Evolutionary conservation across 2,329 filamentous ascomycete species (phyloP), one percentile per base, ranked within the genome.

Genomic region (Arthrinium puccinioides): DNA sequence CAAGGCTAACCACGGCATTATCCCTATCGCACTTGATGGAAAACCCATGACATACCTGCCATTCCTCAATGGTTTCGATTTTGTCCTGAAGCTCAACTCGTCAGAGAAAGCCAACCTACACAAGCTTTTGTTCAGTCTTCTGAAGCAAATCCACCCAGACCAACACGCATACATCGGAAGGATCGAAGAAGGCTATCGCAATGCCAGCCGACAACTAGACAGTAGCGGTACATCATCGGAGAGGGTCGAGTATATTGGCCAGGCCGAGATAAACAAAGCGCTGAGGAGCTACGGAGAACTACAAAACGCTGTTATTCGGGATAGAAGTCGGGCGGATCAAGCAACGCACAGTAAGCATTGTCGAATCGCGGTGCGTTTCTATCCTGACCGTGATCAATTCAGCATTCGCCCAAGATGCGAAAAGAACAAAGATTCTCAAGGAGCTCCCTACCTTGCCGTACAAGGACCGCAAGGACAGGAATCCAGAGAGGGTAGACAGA

Each of bases 401-500:
- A n/a, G n/a, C n/a, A n/a, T n/a, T n/a, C n/a, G n/a, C n/a, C n/a
- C n/a, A n/a, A n/a, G n/a, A n/a, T n/a, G n/a, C n/a, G n/a, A n/a
- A n/a, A n/a, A n/a, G n/a, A n/a, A n/a, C n/a, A n/a, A n/a, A 15
- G 1, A 21, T 32, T 9, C 30, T 23, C 8, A 13, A 9, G 13
- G 14, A 18, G 11, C 32, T 35, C 13, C 13, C 16, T 3, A n/a
- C 32, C 11, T 20, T 18, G 7, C 39, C 42, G 9, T 48, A 45
- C 27, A 13, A 40, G 4, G 36, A 44, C 7, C 44, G 46, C 3
- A 48, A 48, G 35, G 21, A 48, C 19, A 41, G 42, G 21, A 48
- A 48, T 18, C 42, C 38, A 14, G 23, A 23, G 19, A 40, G 46
- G 26, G 37, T 27, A 25, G 30, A 32, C 3, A 37, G 42, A 9